These are phyloP conservation scores for Erodium chrysanthum DNA, from an alignment of 441 rosid species.

Conservation along the genomic window DNA sequence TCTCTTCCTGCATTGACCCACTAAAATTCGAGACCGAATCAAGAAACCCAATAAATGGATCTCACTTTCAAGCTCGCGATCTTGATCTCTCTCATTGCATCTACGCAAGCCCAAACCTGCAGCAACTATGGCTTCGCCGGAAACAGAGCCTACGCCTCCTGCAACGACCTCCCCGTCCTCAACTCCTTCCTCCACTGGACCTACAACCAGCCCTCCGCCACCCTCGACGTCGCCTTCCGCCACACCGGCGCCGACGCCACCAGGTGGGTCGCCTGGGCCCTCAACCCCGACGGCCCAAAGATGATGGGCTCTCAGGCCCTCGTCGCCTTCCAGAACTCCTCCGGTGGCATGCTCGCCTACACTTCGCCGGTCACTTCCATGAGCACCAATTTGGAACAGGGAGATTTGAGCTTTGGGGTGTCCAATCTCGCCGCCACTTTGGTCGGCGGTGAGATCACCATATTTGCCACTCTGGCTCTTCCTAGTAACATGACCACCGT, in stretches of 20 bases:
- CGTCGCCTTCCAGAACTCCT: constrained; percentile 37
- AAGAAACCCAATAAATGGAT: neutral
- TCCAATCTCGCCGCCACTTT: constrained; percentile 41
- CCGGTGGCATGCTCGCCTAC: constrained; percentile 22
- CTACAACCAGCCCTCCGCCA: constrained; percentile 52
- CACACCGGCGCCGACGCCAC: constrained; percentile 32
- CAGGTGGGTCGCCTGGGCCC: constrained; percentile 75
- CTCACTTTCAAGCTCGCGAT: neutral
- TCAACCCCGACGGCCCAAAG: constrained; percentile 43
- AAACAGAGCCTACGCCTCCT: constrained; percentile 27
- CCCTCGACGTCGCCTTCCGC: constrained; percentile 68
- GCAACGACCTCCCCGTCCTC: constrained; percentile 45
- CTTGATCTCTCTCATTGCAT: neutral
- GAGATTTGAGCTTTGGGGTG: constrained; percentile 32
- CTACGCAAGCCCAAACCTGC: constrained; percentile 31
- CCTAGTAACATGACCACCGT: constrained; percentile 30
- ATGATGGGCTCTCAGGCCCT: constrained; percentile 70
- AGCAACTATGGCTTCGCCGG: constrained; percentile 30
- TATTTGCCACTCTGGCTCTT: constrained; percentile 49
- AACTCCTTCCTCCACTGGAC: constrained; percentile 54
- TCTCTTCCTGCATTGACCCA: neutral
- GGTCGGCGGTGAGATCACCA: constrained; percentile 21
- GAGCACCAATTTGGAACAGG: constrained; percentile 16
- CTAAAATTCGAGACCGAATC: neutral
- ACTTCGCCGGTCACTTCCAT: constrained; percentile 41